Evolutionary conservation across 768 basidiomycete species (phyloP), one percentile per base, ranked within the genome.

Genomic region (Lentinula detonsa): DNA sequence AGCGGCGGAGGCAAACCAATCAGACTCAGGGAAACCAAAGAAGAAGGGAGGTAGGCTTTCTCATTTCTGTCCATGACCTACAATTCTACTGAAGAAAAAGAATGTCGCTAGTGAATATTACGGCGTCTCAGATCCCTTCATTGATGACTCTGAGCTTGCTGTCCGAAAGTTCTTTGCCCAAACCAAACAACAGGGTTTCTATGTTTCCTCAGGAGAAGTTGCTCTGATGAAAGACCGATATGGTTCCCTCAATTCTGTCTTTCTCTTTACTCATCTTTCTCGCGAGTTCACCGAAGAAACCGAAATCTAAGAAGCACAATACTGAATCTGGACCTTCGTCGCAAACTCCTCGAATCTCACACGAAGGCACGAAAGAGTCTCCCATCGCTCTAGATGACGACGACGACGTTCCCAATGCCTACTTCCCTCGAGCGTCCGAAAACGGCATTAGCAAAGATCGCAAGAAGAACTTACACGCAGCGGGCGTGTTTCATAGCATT

Each of bases 181-280:
- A 72, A 96, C 95, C 4, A 93, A 90, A 72, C 93, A 95, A 67
- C 86, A 90, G 61, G 93, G 93, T 1, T 97, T 95, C 77, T 96
- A 95, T 68, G 95, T 98, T 9, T 91, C 89, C 5, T 83, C 83
- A 35, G 95, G 95, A 2, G 88, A 92, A 67, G 90, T 98, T 13
- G 93, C 93, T 3, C 71, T 98, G 11, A 77, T 93, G 67, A 90
- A 90, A 69, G 90, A 94, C 75, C 87, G 85, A 73, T 81, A 62
- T 34, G n/a, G 9, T 21, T 69, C 69, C 64, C 64, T 65, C 34
- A 48, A 64, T 64, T 18, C 43, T 13, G 2, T 34, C 46, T 15
- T 28, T 10, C 33, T 34, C 15, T 52, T 57, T 53, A 50, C 40
- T 46, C 65, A 70, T 67, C 65, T 35, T 50, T 67, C 66, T 62